Percentiles rank a stretch among this genome's conserved stretches.
Evolutionary conservation across 768 basidiomycete genomes (phyloP).

Genomic region (Mycena olivaceomarginata): DNA sequence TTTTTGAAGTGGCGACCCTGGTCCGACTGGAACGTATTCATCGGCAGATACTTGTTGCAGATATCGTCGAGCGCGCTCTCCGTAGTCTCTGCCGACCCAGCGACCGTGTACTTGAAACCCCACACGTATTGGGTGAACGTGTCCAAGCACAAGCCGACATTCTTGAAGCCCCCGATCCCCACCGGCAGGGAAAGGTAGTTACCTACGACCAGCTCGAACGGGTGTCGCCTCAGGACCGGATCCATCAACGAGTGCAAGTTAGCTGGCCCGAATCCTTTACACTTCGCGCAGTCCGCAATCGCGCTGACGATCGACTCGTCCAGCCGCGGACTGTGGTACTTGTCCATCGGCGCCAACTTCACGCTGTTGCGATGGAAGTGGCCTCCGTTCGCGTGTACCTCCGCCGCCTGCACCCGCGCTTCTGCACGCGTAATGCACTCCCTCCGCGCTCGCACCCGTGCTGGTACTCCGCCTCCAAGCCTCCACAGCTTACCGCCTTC

Average conservation of each 20-base stretch:
- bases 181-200: constrained; percentile 46
- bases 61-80: constrained; percentile 43
- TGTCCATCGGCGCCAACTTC: constrained; percentile 1
- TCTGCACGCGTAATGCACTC: constrained; percentile 25
- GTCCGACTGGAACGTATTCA: constrained; percentile 50
- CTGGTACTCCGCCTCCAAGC: constrained; percentile 1
- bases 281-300: constrained; percentile 46
- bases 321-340: background rate
- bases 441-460: constrained; percentile 17
- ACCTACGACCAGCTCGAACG: constrained; percentile 11
- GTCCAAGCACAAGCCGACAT: constrained; percentile 45
- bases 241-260: constrained; percentile 47
- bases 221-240: constrained; percentile 8
- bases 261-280: constrained; percentile 49
- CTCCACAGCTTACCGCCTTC: constrained; percentile 36
- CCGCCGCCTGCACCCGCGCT: constrained; percentile 20
- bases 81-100: constrained; percentile 16
- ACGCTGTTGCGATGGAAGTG: constrained; percentile 1
- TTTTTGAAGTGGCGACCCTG: constrained; percentile 51
- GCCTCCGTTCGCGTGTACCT: background rate
- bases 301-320: constrained; percentile 4
- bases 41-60: constrained; percentile 24
- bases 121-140: constrained; percentile 40
- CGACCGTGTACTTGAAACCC: constrained; percentile 42
- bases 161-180: constrained; percentile 46